phyloP scores from a whole-genome alignment of 345 rosid species.

The Noccaea bulbosa region DNA sequence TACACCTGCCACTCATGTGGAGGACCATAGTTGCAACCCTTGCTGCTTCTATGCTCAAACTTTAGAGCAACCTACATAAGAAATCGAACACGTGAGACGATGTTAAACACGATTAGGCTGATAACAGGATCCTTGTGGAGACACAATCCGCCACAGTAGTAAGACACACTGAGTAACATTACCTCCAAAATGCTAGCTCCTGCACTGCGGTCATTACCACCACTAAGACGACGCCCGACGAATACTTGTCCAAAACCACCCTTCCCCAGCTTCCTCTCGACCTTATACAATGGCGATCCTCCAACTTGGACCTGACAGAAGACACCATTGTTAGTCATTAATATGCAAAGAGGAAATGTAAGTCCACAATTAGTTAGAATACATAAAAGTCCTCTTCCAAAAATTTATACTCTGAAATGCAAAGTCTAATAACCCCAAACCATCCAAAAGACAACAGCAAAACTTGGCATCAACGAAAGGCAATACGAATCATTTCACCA shows the following conservation, averaged over 20 bases:
- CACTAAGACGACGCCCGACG: slow-evolving; percentile 83
- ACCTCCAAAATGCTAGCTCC: slow-evolving; percentile 91
- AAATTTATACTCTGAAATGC: background rate
- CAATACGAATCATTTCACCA: background rate
- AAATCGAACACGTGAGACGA: slow-evolving; percentile 17
- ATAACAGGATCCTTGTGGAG: slow-evolving; percentile 6
- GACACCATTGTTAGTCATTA: slow-evolving; percentile 17
- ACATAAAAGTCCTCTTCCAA: background rate
- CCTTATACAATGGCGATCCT: slow-evolving; percentile 83
- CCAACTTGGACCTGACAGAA: slow-evolving; percentile 82
- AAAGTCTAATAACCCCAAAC: background rate
- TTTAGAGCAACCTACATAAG: slow-evolving; percentile 85
- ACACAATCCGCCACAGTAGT: background rate
- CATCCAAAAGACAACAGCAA: background rate
- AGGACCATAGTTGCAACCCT: slow-evolving; percentile 98
- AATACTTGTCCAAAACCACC: slow-evolving; percentile 99
- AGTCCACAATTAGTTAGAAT: background rate
- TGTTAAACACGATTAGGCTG: background rate
- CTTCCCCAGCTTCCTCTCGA: slow-evolving; percentile 89
- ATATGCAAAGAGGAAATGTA: background rate
- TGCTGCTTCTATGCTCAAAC: slow-evolving; percentile 95
- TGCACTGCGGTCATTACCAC: slow-evolving; percentile 68
- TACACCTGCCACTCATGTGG: slow-evolving; percentile 99
- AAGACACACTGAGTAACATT: slow-evolving; percentile 26
- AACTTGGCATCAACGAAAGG: background rate